These are phyloP conservation scores for Solanum chmielewskii DNA, from an alignment of 257 asterid species.

Conservation along the genomic window DNA sequence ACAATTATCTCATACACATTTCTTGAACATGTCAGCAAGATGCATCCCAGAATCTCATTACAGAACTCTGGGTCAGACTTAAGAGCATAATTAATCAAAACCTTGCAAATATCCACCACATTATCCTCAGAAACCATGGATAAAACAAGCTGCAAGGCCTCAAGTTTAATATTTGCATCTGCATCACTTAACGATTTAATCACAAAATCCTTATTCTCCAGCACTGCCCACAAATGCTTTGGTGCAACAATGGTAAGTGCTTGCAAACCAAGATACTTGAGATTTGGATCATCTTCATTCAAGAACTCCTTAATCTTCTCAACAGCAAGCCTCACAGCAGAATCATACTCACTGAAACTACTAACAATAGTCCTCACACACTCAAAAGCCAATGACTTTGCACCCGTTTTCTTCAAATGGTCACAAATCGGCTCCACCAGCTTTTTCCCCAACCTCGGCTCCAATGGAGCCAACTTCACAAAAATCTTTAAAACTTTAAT, in stretches of 20 bases:
- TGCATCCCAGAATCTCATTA: slow-evolving; percentile 71
- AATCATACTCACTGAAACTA: slow-evolving; percentile 66
- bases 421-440: slow-evolving; percentile 82
- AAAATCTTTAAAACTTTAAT: slow-evolving; percentile 85
- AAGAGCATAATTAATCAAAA: slow-evolving; percentile 71
- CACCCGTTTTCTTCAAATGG: slow-evolving; percentile 64
- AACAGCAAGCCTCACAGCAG: slow-evolving; percentile 72
- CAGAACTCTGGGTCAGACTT: slow-evolving; percentile 90
- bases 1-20: slow-evolving; percentile 61
- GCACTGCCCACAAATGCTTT: slow-evolving; percentile 62
- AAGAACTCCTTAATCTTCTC: slow-evolving; percentile 67
- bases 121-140: slow-evolving; percentile 84
- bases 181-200: slow-evolving; percentile 80
- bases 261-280: slow-evolving; percentile 80
- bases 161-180: slow-evolving; percentile 67
- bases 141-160: slow-evolving; percentile 85
- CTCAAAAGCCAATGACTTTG: slow-evolving; percentile 79
- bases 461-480: slow-evolving; percentile 60
- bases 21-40: slow-evolving; percentile 58
- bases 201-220: slow-evolving; percentile 85
- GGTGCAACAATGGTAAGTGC: slow-evolving; percentile 49
- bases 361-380: slow-evolving; percentile 63
- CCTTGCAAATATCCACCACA: slow-evolving; percentile 63
- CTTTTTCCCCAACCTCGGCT: slow-evolving; percentile 80
- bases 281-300: slow-evolving; percentile 78